Evolutionary conservation across 345 rosid species (phyloP), one percentile per base, ranked within the genome.

Genomic region (Moricandia arvensis): DNA sequence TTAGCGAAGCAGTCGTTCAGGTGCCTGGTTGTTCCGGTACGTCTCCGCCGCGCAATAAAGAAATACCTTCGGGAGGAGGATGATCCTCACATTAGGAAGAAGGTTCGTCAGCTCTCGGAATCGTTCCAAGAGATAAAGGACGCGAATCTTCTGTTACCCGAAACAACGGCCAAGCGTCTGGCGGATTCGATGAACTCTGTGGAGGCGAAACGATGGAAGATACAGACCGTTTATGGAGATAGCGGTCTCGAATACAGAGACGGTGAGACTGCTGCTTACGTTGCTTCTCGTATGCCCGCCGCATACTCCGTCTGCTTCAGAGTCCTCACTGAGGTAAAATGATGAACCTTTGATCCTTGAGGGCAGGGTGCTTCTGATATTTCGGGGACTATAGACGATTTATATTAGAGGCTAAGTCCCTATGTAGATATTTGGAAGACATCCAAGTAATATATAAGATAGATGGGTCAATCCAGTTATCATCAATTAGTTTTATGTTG

Each of bases 241-340:
- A 89, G 90, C 15, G 99, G 98, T 6, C 79, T 95, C 15, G 65
- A 76, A 71, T 95, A 92, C 77, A 81, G 80, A 43, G 96, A 92
- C 26, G 93, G 88, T 10, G 91, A 95, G 88, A 88, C 97, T 8
- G 82, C 85, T 4, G 99, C 99, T 62, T 95, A 95, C 72, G 82
- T 89, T 15, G 99, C 98, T 75, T 90, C 98, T 26, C 90, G 98
- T 66, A 95, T 95, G 99, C 99, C 97, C 6, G 94, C 97, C 3
- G 96, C 93, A 13, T 90, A 84, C 86, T 92, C 98, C 53, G 94
- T 94, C 61, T 90, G 97, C 30, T 80, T 78, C 55, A 86, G 98
- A 79, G 90, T 92, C 59, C 91, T 90, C 47, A 79, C 74, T n/a
- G 98, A 95, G 89, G 62, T 57, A 18, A 21, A 57, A 21, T 1